Evolutionary conservation across 495 filamentous ascomycete species (phyloP).

Genomic region (Parathielavia appendiculata): DNA sequence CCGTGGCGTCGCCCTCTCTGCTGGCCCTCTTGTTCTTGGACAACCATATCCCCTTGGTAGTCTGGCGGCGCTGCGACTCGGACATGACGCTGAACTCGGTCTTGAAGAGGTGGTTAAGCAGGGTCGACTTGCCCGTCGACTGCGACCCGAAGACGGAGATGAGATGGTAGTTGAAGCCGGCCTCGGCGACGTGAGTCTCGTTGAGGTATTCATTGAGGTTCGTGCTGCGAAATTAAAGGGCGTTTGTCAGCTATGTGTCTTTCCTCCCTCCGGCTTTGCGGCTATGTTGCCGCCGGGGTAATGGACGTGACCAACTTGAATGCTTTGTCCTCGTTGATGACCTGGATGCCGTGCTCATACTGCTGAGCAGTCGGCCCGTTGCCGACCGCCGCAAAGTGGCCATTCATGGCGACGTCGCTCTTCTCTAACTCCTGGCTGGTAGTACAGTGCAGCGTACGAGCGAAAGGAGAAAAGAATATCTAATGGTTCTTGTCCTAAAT

Average conservation of each 20-base stretch:
- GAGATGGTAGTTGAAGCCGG: slow-evolving; percentile 97
- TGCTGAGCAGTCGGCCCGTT: slow-evolving; percentile 58
- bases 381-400: slow-evolving; percentile 79
- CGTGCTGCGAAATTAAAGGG: slow-evolving; percentile 45
- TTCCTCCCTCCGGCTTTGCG: not conserved
- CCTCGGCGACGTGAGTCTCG: slow-evolving; percentile 69
- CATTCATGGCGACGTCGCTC: slow-evolving; percentile 56
- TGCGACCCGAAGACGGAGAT: slow-evolving; percentile 98
- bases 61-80: slow-evolving; percentile 83
- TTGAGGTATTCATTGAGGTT: slow-evolving; percentile 77
- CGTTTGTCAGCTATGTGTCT: slow-evolving; percentile 6
- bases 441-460: not conserved
- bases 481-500: not conserved
- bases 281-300: slow-evolving; percentile 4
- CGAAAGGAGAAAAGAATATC: not conserved
- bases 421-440: not conserved
- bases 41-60: slow-evolving; percentile 99
- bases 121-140: slow-evolving; percentile 95
- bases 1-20: slow-evolving; percentile 31
- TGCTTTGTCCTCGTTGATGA: slow-evolving; percentile 89
- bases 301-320: slow-evolving; percentile 60
- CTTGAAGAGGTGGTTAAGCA: slow-evolving; percentile 92
- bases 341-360: slow-evolving; percentile 92
- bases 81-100: slow-evolving; percentile 97
- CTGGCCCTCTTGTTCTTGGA: slow-evolving; percentile 78